These are phyloP conservation scores for Termitomyces eurrhizus DNA, from an alignment of 768 basidiomycete species.

Conservation along the genomic window DNA sequence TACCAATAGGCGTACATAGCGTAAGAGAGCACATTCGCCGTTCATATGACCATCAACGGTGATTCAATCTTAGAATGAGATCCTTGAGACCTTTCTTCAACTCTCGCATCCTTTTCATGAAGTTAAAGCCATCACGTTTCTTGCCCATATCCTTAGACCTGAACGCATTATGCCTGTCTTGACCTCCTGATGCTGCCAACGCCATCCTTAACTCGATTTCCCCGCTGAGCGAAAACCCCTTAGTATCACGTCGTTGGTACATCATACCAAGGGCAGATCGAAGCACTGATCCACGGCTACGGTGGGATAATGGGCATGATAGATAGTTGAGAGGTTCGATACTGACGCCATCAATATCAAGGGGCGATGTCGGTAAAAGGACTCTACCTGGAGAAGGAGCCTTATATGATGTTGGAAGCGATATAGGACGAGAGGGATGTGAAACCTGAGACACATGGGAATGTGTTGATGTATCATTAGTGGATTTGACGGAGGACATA, in stretches of 20 bases:
- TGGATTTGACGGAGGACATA: slow-evolving; percentile 7
- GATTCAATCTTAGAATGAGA: slow-evolving; percentile 14
- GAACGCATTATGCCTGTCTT: slow-evolving; percentile 9
- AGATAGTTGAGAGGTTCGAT: slow-evolving; percentile 19
- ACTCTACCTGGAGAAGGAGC: slow-evolving; percentile 15
- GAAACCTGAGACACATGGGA: background rate
- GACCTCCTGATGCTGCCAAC: slow-evolving; percentile 34
- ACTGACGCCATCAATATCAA: background rate
- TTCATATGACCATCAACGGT: background rate
- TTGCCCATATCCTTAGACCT: slow-evolving; percentile 19
- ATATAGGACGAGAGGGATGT: slow-evolving; percentile 6
- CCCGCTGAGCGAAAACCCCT: slow-evolving; percentile 55
- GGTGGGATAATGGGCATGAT: background rate
- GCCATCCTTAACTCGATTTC: slow-evolving; percentile 58
- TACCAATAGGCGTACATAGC: background rate
- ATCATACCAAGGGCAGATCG: slow-evolving; percentile 22
- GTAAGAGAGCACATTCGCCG: background rate
- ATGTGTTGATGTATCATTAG: background rate
- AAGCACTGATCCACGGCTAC: background rate
- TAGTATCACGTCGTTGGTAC: slow-evolving; percentile 10
- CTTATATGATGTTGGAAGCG: slow-evolving; percentile 12
- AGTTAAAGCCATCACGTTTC: slow-evolving; percentile 2
- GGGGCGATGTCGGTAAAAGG: slow-evolving; percentile 10
- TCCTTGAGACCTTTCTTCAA: slow-evolving; percentile 26
- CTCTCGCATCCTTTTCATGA: slow-evolving; percentile 13